Evolutionary conservation across 768 basidiomycete genomes (phyloP).

Genomic region (Stropharia rugosoannulata): DNA sequence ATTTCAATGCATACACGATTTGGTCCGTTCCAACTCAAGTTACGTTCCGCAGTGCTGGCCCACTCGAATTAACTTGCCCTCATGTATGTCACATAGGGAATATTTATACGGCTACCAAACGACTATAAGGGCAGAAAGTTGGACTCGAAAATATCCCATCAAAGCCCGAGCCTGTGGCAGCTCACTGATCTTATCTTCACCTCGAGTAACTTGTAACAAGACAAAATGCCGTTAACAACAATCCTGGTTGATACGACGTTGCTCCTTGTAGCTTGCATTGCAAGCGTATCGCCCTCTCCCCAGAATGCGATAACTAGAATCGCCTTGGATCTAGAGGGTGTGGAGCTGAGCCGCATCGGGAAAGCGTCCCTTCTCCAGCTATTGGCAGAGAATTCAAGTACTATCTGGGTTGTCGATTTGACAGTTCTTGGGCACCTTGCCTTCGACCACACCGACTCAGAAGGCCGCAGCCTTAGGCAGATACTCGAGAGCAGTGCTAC

Average conservation of each 20-base stretch:
- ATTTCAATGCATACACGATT: too few species aligned
- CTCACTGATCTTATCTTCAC: background rate
- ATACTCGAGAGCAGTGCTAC: conserved; percentile 7
- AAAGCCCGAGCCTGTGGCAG: too few species aligned
- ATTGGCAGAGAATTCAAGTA: conserved; percentile 20
- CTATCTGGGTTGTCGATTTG: conserved; percentile 35
- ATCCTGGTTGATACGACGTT: conserved; percentile 15
- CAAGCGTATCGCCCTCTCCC: conserved; percentile 5
- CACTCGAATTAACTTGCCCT: too few species aligned
- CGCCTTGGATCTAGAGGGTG: conserved; percentile 36
- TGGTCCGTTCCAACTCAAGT: too few species aligned
- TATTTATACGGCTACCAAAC: too few species aligned
- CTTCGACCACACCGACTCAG: conserved; percentile 23
- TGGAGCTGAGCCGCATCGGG: conserved; percentile 29
- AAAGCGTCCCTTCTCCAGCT: conserved; percentile 30
- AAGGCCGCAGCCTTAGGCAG: conserved; percentile 15
- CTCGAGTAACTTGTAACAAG: background rate
- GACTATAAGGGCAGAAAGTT: too few species aligned
- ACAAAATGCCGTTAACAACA: background rate
- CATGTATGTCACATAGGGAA: too few species aligned
- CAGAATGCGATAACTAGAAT: conserved; percentile 10
- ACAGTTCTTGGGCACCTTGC: conserved; percentile 25
- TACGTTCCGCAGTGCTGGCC: too few species aligned
- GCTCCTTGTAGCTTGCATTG: conserved; percentile 13
- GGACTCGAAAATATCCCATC: too few species aligned